Evolutionary conservation across 768 basidiomycete genomes (phyloP), one percentile per base, ranked within the genome.

Genomic region (Saitozyma sp.): DNA sequence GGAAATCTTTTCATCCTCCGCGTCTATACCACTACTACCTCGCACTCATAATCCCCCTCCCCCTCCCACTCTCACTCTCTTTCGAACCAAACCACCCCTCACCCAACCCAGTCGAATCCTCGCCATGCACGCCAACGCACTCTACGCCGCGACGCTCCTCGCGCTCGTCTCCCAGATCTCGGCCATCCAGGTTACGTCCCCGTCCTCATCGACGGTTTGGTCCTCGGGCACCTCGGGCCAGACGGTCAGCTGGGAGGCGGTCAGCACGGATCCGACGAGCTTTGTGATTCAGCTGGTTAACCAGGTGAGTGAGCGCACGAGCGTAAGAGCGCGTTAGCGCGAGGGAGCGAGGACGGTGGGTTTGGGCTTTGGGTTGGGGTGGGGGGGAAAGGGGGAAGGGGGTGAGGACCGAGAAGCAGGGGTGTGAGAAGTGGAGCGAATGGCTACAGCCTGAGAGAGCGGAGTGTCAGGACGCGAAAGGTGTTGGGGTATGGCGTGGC

Each of bases 281-380:
- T 91, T 92, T 78, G 85, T 88, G 13, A 83, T 84, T 53, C 80
- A 90, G 54, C 83, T 94, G 52, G 83, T 82, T 64, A 89, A 89
- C 80, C 77, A 82, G 74, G 89, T 51, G 39, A 70, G 69, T 68
- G 19, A 68, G 58, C 29, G 54, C 54, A 43, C 29, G 17, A 17
- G 13, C 14, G 46, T 48, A 17, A 2, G 46, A 48, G 13, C 46
- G 46, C 46, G 46, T 14, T 29, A 29, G 29, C 29, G 29, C 29
- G 29, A 29, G 29, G 29, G 29, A 29, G 29, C 29, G 29, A 29
- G 29, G 29, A n/a, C n/a, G n/a, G n/a, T n/a, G n/a, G n/a, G n/a
- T n/a, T n/a, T n/a, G n/a, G n/a, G n/a, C n/a, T n/a, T n/a, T n/a
- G n/a, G n/a, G n/a, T n/a, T n/a, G n/a, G n/a, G n/a, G n/a, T n/a